Evolutionary conservation across 208 protist species (phyloP).

Genomic region (Leishmania tropica): DNA sequence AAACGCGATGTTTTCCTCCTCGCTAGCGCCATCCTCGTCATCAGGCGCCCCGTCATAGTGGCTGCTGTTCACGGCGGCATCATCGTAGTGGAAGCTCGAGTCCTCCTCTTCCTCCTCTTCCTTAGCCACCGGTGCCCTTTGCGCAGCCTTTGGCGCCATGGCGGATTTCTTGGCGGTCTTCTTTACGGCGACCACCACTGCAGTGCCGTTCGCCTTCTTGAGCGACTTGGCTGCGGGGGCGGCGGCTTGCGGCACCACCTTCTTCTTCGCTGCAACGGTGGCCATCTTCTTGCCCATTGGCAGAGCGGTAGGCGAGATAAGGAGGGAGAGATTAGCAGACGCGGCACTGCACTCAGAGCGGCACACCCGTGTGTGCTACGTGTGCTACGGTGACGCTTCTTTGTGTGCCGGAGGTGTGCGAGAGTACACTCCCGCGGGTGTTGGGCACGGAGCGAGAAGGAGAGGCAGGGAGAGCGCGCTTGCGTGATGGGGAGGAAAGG

Average conservation of each 20-base stretch:
- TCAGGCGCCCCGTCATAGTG: conserved; percentile 2
- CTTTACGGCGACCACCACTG: neutral
- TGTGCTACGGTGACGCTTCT: neutral
- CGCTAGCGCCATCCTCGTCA: neutral
- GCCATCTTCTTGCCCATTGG: conserved; percentile 11
- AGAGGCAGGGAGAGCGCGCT: neutral
- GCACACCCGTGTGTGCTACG: neutral
- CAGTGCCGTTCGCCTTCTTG: conserved; percentile 11
- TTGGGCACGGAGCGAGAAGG: neutral
- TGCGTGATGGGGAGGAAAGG: neutral
- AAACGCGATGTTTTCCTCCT: conserved; percentile 54
- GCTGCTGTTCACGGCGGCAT: neutral
- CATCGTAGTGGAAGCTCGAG: conserved; percentile 16
- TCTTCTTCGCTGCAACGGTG: neutral
- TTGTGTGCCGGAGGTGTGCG: neutral
- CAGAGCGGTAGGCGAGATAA: neutral
- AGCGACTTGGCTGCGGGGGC: neutral
- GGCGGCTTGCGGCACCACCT: neutral
- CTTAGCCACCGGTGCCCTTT: neutral
- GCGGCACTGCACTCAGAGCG: neutral
- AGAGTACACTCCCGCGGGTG: neutral
- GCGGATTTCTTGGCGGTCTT: neutral
- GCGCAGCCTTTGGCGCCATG: neutral
- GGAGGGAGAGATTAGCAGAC: neutral
- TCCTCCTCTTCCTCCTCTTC: neutral